A percentile compares a stretch with the other conserved stretches of the same genome.
These are phyloP conservation scores for Phytopythium cucurbitacearum DNA, from an alignment of 352 stramenopile species.

Conservation along the genomic window DNA sequence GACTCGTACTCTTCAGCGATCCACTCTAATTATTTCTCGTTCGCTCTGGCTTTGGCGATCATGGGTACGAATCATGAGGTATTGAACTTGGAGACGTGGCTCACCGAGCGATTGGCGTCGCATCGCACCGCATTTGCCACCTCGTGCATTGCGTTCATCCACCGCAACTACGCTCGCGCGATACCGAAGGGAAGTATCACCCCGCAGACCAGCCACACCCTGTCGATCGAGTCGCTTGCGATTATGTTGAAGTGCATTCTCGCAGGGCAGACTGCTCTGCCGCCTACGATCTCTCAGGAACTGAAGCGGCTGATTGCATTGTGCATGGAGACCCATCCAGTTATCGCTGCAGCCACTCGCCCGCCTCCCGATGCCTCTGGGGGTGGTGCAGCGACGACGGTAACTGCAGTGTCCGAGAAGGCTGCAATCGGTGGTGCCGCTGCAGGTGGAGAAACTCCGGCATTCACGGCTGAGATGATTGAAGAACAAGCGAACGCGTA, in stretches of 20 bases:
- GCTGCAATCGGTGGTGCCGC: conserved; percentile 9
- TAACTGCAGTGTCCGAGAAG: background rate
- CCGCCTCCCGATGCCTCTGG: conserved; percentile 27
- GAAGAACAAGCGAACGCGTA: conserved; percentile 98
- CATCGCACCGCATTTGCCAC: conserved; percentile 83
- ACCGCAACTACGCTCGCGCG: conserved; percentile 79
- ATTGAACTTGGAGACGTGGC: conserved; percentile 77
- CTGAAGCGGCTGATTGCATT: conserved; percentile 81
- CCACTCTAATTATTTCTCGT: conserved; percentile 88
- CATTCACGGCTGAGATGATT: conserved; percentile 93
- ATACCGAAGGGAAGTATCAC: conserved; percentile 82
- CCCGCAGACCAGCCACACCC: conserved; percentile 67
- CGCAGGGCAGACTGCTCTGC: conserved; percentile 61
- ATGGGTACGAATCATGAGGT: conserved; percentile 87
- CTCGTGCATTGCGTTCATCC: conserved; percentile 79
- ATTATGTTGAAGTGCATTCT: conserved; percentile 84
- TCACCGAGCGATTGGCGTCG: conserved; percentile 72
- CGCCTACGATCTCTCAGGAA: conserved; percentile 66
- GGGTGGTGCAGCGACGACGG: conserved; percentile 2
- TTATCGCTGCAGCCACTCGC: conserved; percentile 72
- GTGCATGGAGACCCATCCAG: conserved; percentile 77
- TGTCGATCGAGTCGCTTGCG: conserved; percentile 82
- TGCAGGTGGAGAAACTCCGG: conserved; percentile 21
- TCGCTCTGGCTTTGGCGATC: conserved; percentile 72
- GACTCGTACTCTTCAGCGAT: conserved; percentile 79